A percentile compares a stretch with the other conserved stretches of the same genome.
phyloP scores from a whole-genome alignment of 495 filamentous ascomycete species.

The Annulohypoxylon moriforme region DNA sequence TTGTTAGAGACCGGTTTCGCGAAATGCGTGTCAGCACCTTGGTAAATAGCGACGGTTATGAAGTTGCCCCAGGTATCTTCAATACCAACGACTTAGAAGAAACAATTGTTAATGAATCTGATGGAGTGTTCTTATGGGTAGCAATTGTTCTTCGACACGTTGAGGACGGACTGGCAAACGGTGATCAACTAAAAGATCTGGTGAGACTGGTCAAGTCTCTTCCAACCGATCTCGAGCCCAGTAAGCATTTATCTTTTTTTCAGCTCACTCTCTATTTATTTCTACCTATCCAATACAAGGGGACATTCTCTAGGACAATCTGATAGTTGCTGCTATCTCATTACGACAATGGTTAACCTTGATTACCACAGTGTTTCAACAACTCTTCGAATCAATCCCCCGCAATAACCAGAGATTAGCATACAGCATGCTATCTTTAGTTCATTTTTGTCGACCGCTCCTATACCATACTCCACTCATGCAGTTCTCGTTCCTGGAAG shows the following conservation, averaged over 20 bases:
- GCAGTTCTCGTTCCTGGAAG: slow-evolving; percentile 39
- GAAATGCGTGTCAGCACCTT: slow-evolving; percentile 41
- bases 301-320: background rate
- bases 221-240: slow-evolving; percentile 34
- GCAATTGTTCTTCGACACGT: slow-evolving; percentile 34
- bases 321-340: background rate
- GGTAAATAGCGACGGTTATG: background rate
- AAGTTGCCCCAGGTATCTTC: background rate
- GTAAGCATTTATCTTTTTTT: slow-evolving; percentile 12
- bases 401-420: slow-evolving; percentile 16
- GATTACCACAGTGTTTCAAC: slow-evolving; percentile 15
- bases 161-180: slow-evolving; percentile 35
- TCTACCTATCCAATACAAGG: background rate
- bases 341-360: background rate
- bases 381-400: slow-evolving; percentile 29
- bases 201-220: slow-evolving; percentile 26
- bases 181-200: slow-evolving; percentile 33
- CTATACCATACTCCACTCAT: slow-evolving; percentile 4
- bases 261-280: background rate
- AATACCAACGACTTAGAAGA: slow-evolving; percentile 11
- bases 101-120: slow-evolving; percentile 43
- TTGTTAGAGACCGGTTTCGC: slow-evolving; percentile 38
- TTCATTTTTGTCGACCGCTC: slow-evolving; percentile 1
- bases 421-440: slow-evolving; percentile 32
- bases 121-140: slow-evolving; percentile 56